A percentile compares a stretch with the other conserved stretches of the same genome.
These are phyloP conservation scores for Spizellomyces punctatus DNA, from an alignment of 192 early-diverging fungal species.

Conservation along the genomic window DNA sequence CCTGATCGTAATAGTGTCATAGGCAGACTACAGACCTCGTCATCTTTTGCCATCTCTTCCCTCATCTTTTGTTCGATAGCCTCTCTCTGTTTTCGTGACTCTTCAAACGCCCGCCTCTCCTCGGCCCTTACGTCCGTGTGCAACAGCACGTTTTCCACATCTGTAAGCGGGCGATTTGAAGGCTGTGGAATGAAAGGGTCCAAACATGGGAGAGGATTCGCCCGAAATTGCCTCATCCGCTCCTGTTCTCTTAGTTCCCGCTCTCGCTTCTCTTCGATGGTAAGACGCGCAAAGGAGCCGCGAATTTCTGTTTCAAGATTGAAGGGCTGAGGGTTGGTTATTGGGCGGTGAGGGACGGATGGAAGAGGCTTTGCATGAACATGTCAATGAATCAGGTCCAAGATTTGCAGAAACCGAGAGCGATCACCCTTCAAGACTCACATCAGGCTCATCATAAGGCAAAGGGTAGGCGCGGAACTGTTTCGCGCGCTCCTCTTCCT, in stretches of 20 bases:
- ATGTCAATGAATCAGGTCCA: too few species aligned
- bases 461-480: slow-evolving; percentile 58
- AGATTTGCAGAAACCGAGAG: too few species aligned
- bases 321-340: slow-evolving; percentile 64
- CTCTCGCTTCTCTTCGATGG: slow-evolving; percentile 47
- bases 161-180: slow-evolving; percentile 57
- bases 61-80: slow-evolving; percentile 56
- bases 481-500: slow-evolving; percentile 39
- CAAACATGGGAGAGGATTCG: slow-evolving; percentile 55
- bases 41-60: slow-evolving; percentile 51
- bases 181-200: slow-evolving; percentile 65
- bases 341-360: slow-evolving; percentile 26
- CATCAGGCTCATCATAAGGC: slow-evolving; percentile 50
- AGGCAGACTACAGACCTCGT: slow-evolving; percentile 36
- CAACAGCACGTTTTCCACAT: slow-evolving; percentile 48
- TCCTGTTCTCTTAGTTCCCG: slow-evolving; percentile 30
- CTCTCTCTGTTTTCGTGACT: slow-evolving; percentile 52
- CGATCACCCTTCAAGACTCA: neutral
- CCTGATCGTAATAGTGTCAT: too few species aligned
- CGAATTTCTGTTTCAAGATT: slow-evolving; percentile 57
- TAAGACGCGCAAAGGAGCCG: slow-evolving; percentile 46
- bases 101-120: slow-evolving; percentile 69
- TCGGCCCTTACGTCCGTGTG: slow-evolving; percentile 62
- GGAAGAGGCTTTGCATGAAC: slow-evolving; percentile 42
- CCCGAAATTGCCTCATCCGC: slow-evolving; percentile 49